phyloP scores from a whole-genome alignment of 345 rosid species.

The Passiflora organensis region DNA sequence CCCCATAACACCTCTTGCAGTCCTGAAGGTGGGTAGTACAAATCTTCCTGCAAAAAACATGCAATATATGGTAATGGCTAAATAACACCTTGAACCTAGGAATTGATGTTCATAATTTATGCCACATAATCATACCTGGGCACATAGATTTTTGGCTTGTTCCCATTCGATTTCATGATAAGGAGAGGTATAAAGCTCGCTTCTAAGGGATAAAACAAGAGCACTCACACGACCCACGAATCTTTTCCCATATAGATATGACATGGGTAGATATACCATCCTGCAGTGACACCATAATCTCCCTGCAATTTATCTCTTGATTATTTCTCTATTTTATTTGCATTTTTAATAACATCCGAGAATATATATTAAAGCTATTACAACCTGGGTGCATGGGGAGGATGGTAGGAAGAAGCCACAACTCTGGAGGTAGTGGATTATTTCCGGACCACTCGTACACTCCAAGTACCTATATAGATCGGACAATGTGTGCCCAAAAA shows the following conservation, averaged over 20 bases:
- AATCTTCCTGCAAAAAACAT: conserved; percentile 46
- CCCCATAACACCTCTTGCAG: conserved; percentile 61
- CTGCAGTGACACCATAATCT: conserved; percentile 48
- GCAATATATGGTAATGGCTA: too few species aligned
- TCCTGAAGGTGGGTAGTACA: conserved; percentile 40
- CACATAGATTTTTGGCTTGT: conserved; percentile 33
- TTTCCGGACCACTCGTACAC: conserved; percentile 73
- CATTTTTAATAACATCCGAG: too few species aligned
- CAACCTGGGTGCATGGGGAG: conserved; percentile 57
- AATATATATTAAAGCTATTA: too few species aligned
- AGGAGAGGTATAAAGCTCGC: conserved; percentile 42
- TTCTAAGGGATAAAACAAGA: conserved; percentile 40
- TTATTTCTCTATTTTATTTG: not conserved
- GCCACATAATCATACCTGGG: conserved; percentile 44
- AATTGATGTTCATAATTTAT: not conserved
- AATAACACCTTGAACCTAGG: not conserved
- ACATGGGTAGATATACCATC: conserved; percentile 54
- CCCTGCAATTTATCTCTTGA: conserved; percentile 25
- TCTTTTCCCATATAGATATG: conserved; percentile 58
- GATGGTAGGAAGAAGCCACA: conserved; percentile 58
- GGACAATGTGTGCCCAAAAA: not conserved
- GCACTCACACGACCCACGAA: conserved; percentile 44
- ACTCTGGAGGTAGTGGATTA: conserved; percentile 64
- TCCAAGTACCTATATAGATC: conserved; percentile 46
- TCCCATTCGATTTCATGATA: conserved; percentile 57